Conservation (phyloP, 148 eudicot species). For the Fallopia convolvulus region DNA sequence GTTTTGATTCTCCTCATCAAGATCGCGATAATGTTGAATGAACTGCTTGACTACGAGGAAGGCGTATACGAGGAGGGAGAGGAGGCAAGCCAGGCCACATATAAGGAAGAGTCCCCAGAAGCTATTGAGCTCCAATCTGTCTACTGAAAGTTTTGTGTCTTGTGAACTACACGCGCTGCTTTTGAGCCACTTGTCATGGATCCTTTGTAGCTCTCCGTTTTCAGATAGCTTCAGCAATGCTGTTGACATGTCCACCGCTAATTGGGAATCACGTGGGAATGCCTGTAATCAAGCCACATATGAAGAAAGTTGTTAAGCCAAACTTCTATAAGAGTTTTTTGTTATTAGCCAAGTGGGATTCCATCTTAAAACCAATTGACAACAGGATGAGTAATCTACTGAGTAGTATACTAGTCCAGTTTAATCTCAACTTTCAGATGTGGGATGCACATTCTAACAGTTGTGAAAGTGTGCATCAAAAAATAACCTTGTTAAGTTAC, state of each 20-base stretch:
- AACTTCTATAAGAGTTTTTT: background rate
- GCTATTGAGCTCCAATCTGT: conserved; percentile 51
- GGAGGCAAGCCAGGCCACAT: conserved; percentile 48
- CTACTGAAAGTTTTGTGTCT: conserved; percentile 38
- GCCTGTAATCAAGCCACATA: conserved; percentile 31
- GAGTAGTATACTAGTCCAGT: too few species aligned
- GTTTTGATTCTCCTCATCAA: conserved; percentile 4
- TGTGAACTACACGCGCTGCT: conserved; percentile 64
- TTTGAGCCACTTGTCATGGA: conserved; percentile 70
- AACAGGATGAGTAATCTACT: too few species aligned
- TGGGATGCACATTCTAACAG: too few species aligned
- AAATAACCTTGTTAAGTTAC: too few species aligned
- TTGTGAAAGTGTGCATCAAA: too few species aligned
- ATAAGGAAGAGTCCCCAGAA: conserved; percentile 87
- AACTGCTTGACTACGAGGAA: conserved; percentile 35
- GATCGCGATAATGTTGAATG: conserved; percentile 26
- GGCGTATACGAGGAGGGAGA: conserved; percentile 47
- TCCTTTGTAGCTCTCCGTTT: conserved; percentile 71
- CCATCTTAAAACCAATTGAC: too few species aligned
- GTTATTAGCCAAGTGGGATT: too few species aligned
- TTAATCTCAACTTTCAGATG: too few species aligned
- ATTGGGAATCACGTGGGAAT: conserved; percentile 64
- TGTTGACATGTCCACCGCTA: conserved; percentile 66
- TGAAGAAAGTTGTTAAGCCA: background rate
- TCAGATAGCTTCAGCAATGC: conserved; percentile 63